These are phyloP conservation scores for Craterostigma plantagineum DNA, from an alignment of 257 asterid species.

Conservation along the genomic window DNA sequence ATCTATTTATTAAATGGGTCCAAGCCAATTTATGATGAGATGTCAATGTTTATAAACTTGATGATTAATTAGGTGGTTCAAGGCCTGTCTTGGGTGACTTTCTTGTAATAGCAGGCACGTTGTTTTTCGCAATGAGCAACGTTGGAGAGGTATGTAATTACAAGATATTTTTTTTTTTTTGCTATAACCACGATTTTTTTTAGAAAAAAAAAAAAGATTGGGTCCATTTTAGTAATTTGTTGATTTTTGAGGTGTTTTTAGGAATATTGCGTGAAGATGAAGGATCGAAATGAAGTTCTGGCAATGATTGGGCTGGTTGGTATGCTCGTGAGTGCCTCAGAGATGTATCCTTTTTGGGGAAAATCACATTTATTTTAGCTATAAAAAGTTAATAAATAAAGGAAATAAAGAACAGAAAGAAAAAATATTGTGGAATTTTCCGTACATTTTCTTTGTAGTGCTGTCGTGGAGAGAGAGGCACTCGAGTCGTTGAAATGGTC, in stretches of 20 bases:
- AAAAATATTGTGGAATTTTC: conserved; percentile 1
- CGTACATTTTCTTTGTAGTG: conserved; percentile 18
- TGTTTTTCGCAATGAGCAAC: conserved; percentile 43
- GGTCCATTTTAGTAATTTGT: not conserved
- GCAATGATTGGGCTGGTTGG: conserved; percentile 64
- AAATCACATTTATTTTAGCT: not conserved
- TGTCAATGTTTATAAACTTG: no score
- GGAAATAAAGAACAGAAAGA: no score
- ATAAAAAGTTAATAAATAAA: not conserved
- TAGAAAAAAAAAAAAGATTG: no score
- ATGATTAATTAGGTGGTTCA: conserved; percentile 50
- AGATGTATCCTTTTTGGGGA: conserved; percentile 50
- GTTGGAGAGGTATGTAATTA: conserved; percentile 56
- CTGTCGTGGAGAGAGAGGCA: conserved; percentile 35
- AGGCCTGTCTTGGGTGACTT: conserved; percentile 60
- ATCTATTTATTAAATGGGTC: no score
- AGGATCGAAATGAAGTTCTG: conserved; percentile 47
- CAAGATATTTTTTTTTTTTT: not conserved
- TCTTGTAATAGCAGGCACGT: conserved; percentile 39
- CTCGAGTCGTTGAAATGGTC: conserved; percentile 38
- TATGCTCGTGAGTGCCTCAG: conserved; percentile 36
- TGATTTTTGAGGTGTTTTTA: conserved; percentile 7
- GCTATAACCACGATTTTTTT: no score
- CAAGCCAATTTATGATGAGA: no score
- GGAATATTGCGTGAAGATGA: conserved; percentile 71